These are phyloP conservation scores for Xerocomus amazonicus DNA, from an alignment of 1,284 basidiomycete species.

Conservation along the genomic window DNA sequence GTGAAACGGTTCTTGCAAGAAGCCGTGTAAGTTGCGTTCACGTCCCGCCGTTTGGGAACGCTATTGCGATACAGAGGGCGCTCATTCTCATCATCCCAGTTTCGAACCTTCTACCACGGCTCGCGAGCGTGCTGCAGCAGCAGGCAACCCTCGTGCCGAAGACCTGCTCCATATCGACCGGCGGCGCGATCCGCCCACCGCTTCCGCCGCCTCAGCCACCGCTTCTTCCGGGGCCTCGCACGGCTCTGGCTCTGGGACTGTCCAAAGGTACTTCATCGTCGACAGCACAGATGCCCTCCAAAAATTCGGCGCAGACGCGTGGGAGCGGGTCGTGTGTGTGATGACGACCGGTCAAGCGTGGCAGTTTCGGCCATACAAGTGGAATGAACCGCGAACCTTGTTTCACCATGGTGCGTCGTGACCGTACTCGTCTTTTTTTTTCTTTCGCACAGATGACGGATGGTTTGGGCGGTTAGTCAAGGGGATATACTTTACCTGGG, in stretches of 20 bases:
- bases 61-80: background rate
- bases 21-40: constrained; percentile 55
- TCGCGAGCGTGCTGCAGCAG: constrained; percentile 58
- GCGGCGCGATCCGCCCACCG: constrained; percentile 63
- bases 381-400: constrained; percentile 86
- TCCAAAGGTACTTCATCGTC: constrained; percentile 73
- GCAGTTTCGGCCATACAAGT: constrained; percentile 97
- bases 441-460: background rate
- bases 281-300: constrained; percentile 90
- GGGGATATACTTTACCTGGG: constrained; percentile 90
- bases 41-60: background rate
- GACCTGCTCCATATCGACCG: constrained; percentile 84
- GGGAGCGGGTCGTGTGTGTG: constrained; percentile 95
- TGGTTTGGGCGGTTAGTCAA: constrained; percentile 56
- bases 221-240: constrained; percentile 4
- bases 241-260: constrained; percentile 14
- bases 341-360: constrained; percentile 95
- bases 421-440: background rate
- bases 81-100: constrained; percentile 34
- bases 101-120: constrained; percentile 81
- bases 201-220: constrained; percentile 18
- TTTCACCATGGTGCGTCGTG: constrained; percentile 80
- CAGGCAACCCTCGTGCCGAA: constrained; percentile 75
- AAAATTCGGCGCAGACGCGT: constrained; percentile 88
- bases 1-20: constrained; percentile 93